A percentile compares a stretch with the other conserved stretches of the same genome.
phyloP scores from a whole-genome alignment of 129 eudicot species.

The Helianthus tuberosus region DNA sequence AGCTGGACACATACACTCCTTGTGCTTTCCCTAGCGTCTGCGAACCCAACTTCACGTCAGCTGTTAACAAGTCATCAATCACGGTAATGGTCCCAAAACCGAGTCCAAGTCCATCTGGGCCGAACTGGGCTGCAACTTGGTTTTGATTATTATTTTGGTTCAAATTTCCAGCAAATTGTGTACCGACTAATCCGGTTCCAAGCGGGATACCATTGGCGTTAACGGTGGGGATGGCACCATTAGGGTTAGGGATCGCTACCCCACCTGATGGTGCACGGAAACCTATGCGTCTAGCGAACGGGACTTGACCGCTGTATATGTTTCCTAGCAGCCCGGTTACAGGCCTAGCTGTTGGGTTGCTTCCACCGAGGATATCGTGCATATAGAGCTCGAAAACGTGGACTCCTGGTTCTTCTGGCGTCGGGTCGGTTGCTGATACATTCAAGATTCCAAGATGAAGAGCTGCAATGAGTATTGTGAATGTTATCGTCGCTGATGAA shows the following conservation, averaged over 20 bases:
- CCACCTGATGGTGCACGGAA: slow-evolving; percentile 67
- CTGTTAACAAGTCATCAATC: slow-evolving; percentile 83
- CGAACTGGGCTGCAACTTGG: slow-evolving; percentile 51
- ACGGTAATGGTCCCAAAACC: slow-evolving; percentile 96
- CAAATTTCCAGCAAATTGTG: slow-evolving; percentile 58
- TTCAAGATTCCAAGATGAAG: slow-evolving; percentile 24
- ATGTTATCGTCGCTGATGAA: slow-evolving; percentile 28
- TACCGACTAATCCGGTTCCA: slow-evolving; percentile 83
- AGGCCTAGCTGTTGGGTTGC: slow-evolving; percentile 88
- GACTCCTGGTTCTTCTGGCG: slow-evolving; percentile 37
- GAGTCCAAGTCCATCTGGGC: slow-evolving; percentile 88
- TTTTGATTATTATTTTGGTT: slow-evolving; percentile 33
- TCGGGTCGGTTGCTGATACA: slow-evolving; percentile 37
- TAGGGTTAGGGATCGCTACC: slow-evolving; percentile 81
- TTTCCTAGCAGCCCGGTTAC: slow-evolving; percentile 82
- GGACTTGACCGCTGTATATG: slow-evolving; percentile 93
- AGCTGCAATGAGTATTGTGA: slow-evolving; percentile 32
- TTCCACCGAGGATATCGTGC: slow-evolving; percentile 95
- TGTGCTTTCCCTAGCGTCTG: slow-evolving; percentile 81
- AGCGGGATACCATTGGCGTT: slow-evolving; percentile 76
- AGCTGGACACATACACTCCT: slow-evolving; percentile 91
- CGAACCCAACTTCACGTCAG: slow-evolving; percentile 69
- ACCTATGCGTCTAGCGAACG: slow-evolving; percentile 91
- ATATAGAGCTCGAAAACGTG: slow-evolving; percentile 75
- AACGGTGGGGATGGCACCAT: slow-evolving; percentile 78